These are phyloP conservation scores for Tuber umbilicatum DNA, from an alignment of 495 filamentous ascomycete genomes.

Conservation along the genomic window DNA sequence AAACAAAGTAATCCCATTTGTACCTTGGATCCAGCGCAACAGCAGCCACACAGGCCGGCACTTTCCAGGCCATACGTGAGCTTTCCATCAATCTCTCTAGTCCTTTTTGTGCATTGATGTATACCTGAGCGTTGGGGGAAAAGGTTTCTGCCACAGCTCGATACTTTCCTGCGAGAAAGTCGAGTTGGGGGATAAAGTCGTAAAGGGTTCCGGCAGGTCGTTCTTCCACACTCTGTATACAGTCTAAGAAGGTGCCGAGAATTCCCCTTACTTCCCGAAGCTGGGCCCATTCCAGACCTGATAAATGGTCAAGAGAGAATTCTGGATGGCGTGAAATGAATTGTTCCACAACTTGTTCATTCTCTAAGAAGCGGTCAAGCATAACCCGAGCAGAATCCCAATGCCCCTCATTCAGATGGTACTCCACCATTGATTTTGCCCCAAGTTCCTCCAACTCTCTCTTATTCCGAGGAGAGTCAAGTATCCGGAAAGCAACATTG, in stretches of 20 bases:
- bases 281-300: neutral
- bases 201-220: neutral
- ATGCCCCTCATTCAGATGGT: neutral
- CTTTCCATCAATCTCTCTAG: neutral
- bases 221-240: neutral
- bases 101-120: neutral
- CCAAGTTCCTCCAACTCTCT: neutral
- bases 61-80: neutral
- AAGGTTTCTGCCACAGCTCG: neutral
- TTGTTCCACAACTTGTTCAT: neutral
- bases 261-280: slow-evolving; percentile 1
- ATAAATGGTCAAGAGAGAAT: slow-evolving; percentile 1
- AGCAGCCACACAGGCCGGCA: neutral
- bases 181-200: neutral
- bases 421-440: neutral
- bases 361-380: slow-evolving; percentile 3
- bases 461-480: neutral
- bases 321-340: slow-evolving; percentile 1
- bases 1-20: neutral
- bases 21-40: neutral
- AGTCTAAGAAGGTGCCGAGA: slow-evolving; percentile 2
- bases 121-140: neutral
- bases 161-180: neutral
- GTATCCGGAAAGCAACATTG: slow-evolving; percentile 1
- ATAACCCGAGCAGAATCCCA: slow-evolving; percentile 1